A percentile compares a stretch with the other conserved stretches of the same genome.
These are phyloP conservation scores for Sphagnum fallax DNA, from an alignment of 228 moss, liverwort and hornwort species.

Conservation along the genomic window DNA sequence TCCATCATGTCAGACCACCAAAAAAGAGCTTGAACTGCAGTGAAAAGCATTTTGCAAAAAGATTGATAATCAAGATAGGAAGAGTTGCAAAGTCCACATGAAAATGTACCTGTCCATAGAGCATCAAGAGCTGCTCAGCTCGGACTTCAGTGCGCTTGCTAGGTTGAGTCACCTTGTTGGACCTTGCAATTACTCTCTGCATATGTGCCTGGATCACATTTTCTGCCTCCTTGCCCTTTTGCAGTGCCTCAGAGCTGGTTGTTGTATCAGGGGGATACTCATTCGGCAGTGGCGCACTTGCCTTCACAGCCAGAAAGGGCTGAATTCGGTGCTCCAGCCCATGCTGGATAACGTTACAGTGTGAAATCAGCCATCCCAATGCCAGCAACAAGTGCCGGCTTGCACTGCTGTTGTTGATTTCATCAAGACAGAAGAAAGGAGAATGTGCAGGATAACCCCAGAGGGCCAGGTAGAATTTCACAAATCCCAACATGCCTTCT, in stretches of 20 bases:
- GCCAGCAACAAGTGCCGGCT: conserved; percentile 56
- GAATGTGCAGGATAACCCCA: conserved; percentile 69
- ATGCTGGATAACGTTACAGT: conserved; percentile 27
- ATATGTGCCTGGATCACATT: conserved; percentile 20
- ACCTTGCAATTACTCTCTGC: conserved; percentile 22
- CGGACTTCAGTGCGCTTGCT: conserved; percentile 23
- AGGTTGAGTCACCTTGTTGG: conserved; percentile 16
- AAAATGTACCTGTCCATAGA: conserved; percentile 35
- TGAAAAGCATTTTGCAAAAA: too few relatives aligned
- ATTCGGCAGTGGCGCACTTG: conserved; percentile 9
- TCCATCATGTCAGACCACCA: too few relatives aligned
- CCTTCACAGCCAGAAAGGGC: conserved; percentile 7
- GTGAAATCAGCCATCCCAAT: conserved; percentile 56
- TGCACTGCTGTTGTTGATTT: conserved; percentile 7
- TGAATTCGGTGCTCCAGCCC: conserved; percentile 27
- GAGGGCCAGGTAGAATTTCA: conserved; percentile 55
- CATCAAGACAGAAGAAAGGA: conserved; percentile 30
- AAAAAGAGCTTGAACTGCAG: too few relatives aligned
- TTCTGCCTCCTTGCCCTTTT: conserved; percentile 19
- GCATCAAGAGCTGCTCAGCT: conserved; percentile 40
- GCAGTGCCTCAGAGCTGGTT: conserved; percentile 13
- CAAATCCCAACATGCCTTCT: conserved; percentile 20
- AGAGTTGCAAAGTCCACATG: too few relatives aligned
- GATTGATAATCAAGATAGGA: too few relatives aligned
- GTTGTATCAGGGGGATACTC: conserved; percentile 25